Base-by-base conservation (phyloP, 2,329 filamentous ascomycete species). In the Aspergillus sp. region DNA sequence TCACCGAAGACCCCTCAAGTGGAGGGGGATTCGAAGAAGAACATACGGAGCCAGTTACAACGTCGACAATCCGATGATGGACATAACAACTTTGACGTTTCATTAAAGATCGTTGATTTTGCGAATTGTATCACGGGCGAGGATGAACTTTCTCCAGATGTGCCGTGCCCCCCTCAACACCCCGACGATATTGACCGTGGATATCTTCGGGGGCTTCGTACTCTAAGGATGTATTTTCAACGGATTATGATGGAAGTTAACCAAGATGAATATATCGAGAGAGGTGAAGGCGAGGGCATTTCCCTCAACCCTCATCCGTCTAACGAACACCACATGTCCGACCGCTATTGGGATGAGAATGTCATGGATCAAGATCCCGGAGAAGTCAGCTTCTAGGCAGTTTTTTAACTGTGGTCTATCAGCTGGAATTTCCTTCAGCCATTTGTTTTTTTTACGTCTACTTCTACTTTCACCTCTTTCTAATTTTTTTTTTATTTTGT, bases 21-120 rank as follows among this genome's bases (percentile, higher is more conserved):
- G 40, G 65, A 70, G 44, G 56, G 62, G 19, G 64, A 57, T 6
- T 55, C 66, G 12, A 67, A 61, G 46, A 67, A 64, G 31, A 70
- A 40, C 19, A 33, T 68, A 55, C 68, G 65, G 45, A 80, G 79
- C 40, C 54, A 62, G 45, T 52, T 66, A 44, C 69, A 68, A 15
- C 73, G 72, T 27, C 70, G 67, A 46, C 63, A 57, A 9, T 69
- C 70, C 21, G 68, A 71, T 3, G 76, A 79, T 17, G 69, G 67
- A 12, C 72, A 74, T 55, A 77, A 71, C 46, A 73, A 70, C 37
- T 66, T 68, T 6, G 70, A 77, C 5, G 80, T 83, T 47, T 90
- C 96, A 73, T 87, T 99, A 77, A 97, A 97, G 76, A 96, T 99
- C 73, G 93, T 96, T 57, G 95, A 99, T 75, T 99, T 99, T 78